phyloP scores from a whole-genome alignment of 306 rosid genomes.

The Oemleria cerasiformis region DNA sequence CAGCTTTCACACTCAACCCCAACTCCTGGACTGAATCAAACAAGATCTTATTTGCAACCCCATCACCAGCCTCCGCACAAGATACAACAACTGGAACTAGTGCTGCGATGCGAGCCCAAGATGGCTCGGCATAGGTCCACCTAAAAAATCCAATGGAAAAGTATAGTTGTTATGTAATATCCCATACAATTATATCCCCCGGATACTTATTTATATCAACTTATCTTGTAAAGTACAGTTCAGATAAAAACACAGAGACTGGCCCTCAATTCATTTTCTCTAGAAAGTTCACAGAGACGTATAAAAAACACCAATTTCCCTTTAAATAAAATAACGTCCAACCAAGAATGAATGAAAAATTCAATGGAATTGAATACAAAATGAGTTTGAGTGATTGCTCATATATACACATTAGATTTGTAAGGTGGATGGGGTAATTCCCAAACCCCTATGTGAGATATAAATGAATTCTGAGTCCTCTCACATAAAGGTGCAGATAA shows the following conservation, averaged over 20 bases:
- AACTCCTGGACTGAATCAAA: conserved; percentile 74
- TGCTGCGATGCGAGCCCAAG: conserved; percentile 97
- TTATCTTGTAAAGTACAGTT: background rate
- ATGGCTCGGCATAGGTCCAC: conserved; percentile 95
- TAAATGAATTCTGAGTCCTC: background rate
- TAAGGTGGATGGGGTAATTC: background rate
- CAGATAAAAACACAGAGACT: background rate
- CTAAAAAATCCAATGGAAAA: conserved; percentile 45
- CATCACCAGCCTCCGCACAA: conserved; percentile 87
- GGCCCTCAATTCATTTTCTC: background rate
- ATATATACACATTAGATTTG: background rate
- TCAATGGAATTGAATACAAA: background rate
- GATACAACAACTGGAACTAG: conserved; percentile 84
- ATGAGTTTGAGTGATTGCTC: background rate
- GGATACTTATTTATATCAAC: background rate
- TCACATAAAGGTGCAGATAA: background rate
- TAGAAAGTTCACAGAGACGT: background rate
- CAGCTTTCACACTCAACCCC: conserved; percentile 86
- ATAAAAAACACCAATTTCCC: background rate
- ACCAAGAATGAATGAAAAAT: conserved; percentile 4
- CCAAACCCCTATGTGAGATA: background rate
- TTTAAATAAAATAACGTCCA: background rate
- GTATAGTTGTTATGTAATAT: conserved; percentile 17
- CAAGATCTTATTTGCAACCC: conserved; percentile 75
- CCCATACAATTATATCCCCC: background rate